Percentiles rank a stretch among this genome's conserved stretches.
phyloP scores from a whole-genome alignment of 257 asterid genomes.

The Solanum chmielewskii region DNA sequence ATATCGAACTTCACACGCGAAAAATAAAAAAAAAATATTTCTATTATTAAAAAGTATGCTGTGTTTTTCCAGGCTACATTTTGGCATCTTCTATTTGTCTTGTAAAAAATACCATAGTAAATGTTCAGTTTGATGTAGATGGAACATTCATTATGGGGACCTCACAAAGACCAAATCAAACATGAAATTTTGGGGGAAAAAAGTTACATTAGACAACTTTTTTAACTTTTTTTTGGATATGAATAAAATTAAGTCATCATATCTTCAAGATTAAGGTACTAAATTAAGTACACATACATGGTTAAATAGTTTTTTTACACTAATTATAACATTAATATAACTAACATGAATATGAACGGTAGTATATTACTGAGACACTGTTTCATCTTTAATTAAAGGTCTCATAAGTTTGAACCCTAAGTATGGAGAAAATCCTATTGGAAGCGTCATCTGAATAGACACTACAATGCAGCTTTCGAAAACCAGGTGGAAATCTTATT shows the following conservation, averaged over 20 bases:
- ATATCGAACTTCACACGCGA: too few relatives aligned
- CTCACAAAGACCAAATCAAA: neutral
- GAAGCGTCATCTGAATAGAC: too few relatives aligned
- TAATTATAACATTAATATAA: neutral
- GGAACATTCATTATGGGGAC: neutral
- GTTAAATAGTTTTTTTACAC: neutral
- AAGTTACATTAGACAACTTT: neutral
- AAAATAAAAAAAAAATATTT: neutral
- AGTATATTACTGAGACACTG: too few relatives aligned
- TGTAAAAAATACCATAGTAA: neutral
- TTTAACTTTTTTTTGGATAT: neutral
- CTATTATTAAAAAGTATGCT: neutral
- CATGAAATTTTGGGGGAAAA: neutral
- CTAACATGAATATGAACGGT: too few relatives aligned
- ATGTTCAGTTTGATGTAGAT: neutral
- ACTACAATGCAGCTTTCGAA: too few relatives aligned
- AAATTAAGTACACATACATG: neutral
- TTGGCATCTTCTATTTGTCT: slow-evolving; percentile 6
- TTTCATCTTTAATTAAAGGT: too few relatives aligned
- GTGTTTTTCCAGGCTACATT: neutral
- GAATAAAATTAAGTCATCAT: neutral
- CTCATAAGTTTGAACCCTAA: too few relatives aligned
- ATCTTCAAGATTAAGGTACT: neutral
- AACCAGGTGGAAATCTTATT: too few relatives aligned
- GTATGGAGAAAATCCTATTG: too few relatives aligned